A percentile compares a stretch with the other conserved stretches of the same genome.
Evolutionary conservation across 2,329 filamentous ascomycete genomes (phyloP).

Genomic region (Pseudocercospora ulei): DNA sequence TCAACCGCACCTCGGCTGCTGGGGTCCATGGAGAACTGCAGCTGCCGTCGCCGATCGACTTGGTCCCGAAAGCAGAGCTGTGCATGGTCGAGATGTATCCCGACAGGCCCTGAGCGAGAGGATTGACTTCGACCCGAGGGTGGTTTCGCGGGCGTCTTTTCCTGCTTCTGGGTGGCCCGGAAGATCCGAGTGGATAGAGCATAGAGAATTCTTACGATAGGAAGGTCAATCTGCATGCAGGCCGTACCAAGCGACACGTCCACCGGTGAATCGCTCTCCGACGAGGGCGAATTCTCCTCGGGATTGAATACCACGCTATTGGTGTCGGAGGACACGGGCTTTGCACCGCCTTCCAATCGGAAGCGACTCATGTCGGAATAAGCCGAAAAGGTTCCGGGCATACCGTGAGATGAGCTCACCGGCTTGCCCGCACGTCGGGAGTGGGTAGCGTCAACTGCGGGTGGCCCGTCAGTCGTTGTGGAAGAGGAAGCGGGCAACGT

Average conservation of each 20-base stretch:
- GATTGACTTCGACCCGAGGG: neutral
- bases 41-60: neutral
- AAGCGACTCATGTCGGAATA: slow-evolving; percentile 38
- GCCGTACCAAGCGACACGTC: slow-evolving; percentile 19
- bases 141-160: neutral
- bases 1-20: slow-evolving; percentile 10
- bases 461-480: neutral
- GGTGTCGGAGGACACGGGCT: slow-evolving; percentile 10
- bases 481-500: neutral
- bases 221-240: slow-evolving; percentile 19
- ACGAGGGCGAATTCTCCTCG: neutral
- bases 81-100: slow-evolving; percentile 10
- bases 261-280: neutral
- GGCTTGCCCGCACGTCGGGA: slow-evolving; percentile 2
- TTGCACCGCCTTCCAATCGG: slow-evolving; percentile 8
- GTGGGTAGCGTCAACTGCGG: neutral
- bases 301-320: slow-evolving; percentile 9
- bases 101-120: neutral
- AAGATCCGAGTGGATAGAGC: slow-evolving; percentile 7
- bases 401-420: slow-evolving; percentile 18
- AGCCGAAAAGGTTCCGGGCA: slow-evolving; percentile 43
- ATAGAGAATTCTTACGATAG: slow-evolving; percentile 21
- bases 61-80: slow-evolving; percentile 6
- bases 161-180: neutral
- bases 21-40: neutral